phyloP scores from a whole-genome alignment of 768 basidiomycete genomes.

The Termitomyces sp. region DNA sequence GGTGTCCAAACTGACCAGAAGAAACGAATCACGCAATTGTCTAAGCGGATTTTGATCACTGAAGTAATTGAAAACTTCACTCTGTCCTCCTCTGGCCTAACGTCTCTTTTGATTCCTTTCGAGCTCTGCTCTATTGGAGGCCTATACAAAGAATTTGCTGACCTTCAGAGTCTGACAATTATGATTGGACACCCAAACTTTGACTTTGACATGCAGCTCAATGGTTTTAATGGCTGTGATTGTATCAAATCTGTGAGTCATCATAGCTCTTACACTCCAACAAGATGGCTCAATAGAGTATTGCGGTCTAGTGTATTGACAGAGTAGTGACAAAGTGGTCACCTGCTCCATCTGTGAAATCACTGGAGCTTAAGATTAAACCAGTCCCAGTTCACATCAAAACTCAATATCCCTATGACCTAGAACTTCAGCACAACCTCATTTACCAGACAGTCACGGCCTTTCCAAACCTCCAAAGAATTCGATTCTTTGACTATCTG shows the following conservation, averaged over 20 bases:
- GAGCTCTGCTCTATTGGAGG: constrained; percentile 3
- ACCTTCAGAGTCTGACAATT: background rate
- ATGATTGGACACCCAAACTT: background rate
- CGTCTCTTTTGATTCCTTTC: background rate
- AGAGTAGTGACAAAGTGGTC: constrained; percentile 3
- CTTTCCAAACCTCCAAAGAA: constrained; percentile 9
- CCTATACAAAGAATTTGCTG: background rate
- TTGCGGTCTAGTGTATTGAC: background rate
- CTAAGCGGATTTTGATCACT: background rate
- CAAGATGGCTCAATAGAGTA: background rate
- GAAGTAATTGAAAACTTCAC: background rate
- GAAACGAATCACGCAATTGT: too few relatives aligned
- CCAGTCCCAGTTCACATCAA: background rate
- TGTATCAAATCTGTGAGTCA: background rate
- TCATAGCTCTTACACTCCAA: background rate
- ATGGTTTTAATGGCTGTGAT: background rate
- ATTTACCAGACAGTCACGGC: background rate
- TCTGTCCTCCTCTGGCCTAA: background rate
- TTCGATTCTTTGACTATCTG: constrained; percentile 1
- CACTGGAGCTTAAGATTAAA: background rate
- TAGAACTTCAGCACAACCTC: constrained; percentile 3
- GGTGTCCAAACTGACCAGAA: background rate
- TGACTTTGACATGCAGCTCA: too few relatives aligned
- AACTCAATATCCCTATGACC: background rate
- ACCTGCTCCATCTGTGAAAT: constrained; percentile 4